Base-by-base conservation (phyloP, 768 basidiomycete genomes). In the Suillus americanus region DNA sequence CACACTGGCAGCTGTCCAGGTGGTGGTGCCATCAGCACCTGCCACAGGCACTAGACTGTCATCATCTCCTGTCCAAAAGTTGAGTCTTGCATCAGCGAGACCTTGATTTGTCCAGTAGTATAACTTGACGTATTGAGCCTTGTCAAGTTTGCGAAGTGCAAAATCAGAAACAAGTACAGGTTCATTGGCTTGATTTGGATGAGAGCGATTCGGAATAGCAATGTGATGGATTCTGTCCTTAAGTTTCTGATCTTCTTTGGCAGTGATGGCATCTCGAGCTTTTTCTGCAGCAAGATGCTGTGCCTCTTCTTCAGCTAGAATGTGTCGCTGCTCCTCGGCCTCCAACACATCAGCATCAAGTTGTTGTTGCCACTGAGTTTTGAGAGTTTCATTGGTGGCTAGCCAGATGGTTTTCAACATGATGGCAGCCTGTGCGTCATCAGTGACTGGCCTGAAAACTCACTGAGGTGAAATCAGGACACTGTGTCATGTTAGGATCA, bases 321-420 rank as follows among this genome's bases (percentile, higher is more conserved):
- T 9, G 1, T 12, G 10, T 2, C 9, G 3, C 0, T 12, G 45
- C 2, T 46, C n/a, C 1, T 0, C n/a, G 0, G 45, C 12, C 1
- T 0, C 4, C 4, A 23, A 4, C 0, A 1, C 3, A 2, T n/a
- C 45, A 0, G 9, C n/a, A 13, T 10, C 45, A 2, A 46, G 2
- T 3, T 46, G 45, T 0, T 4, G 9, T 2, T 46, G 45, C 45
- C 45, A 46, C 9, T 46, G 45, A 1, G 0, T 0, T 13, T 46
- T n/a, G 0, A 23, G 3, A 0, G 45, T 4, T 0, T 10, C 1
- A 23, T 46, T 46, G 12, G 45, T 46, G 10, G 45, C n/a, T 2
- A 13, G 0, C 45, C n/a, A 46, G 0, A n/a, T 23, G 2, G 45
- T 13, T 3, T 23, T 9, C 0, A 46, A 4, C 4, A 23, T 23